A percentile compares a stretch with the other conserved stretches of the same genome.
phyloP scores from a whole-genome alignment of 768 basidiomycete genomes.

The Fomitopsis pulvina region DNA sequence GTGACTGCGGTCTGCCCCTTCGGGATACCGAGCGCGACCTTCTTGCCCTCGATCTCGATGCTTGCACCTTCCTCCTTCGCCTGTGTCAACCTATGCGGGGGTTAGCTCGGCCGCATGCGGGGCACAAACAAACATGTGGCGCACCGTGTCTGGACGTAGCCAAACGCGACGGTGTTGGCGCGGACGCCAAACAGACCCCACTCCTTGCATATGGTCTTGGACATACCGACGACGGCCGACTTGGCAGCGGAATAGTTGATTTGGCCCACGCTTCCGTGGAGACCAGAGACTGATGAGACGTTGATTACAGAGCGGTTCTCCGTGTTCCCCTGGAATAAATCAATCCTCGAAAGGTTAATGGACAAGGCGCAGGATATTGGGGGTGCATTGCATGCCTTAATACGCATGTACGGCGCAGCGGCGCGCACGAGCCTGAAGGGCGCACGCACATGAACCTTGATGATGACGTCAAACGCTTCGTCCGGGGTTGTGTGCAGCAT shows the following conservation, averaged over 20 bases:
- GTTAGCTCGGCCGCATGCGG: not conserved
- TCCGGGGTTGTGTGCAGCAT: conserved; percentile 87
- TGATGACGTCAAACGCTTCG: conserved; percentile 74
- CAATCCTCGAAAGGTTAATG: not conserved
- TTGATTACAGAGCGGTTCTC: conserved; percentile 76
- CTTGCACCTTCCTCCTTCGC: conserved; percentile 71
- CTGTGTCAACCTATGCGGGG: conserved; percentile 47
- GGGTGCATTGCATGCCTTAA: conserved; percentile 42
- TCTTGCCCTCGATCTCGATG: conserved; percentile 79
- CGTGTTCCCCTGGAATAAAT: conserved; percentile 32
- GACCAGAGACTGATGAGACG: conserved; percentile 75
- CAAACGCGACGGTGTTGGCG: conserved; percentile 76
- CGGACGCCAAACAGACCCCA: conserved; percentile 82
- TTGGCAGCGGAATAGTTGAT: conserved; percentile 80
- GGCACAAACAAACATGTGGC: conserved; percentile 4
- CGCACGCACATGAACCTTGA: conserved; percentile 80
- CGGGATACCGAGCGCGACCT: conserved; percentile 78
- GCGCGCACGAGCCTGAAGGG: conserved; percentile 82
- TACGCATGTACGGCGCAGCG: conserved; percentile 78
- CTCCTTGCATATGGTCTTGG: conserved; percentile 84
- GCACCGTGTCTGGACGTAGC: conserved; percentile 70
- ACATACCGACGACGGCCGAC: conserved; percentile 69
- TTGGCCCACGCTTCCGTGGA: conserved; percentile 86
- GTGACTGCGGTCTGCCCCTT: conserved; percentile 25
- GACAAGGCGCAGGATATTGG: not conserved